These are phyloP conservation scores for Cercophora samala DNA, from an alignment of 495 filamentous ascomycete species.

Conservation along the genomic window DNA sequence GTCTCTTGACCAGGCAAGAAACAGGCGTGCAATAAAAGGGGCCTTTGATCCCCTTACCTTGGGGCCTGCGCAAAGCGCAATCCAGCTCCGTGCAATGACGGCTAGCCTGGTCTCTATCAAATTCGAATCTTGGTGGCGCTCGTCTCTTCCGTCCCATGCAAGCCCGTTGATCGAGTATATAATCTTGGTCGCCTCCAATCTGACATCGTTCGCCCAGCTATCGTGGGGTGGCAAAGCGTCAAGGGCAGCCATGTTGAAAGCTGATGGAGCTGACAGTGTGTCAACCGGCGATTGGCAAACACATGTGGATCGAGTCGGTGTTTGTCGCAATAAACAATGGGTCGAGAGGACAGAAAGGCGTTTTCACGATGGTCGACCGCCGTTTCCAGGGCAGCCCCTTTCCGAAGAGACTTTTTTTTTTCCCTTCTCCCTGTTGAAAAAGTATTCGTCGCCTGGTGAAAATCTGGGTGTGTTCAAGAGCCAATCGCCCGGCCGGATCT, in stretches of 20 bases:
- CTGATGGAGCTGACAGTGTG: conserved; percentile 38
- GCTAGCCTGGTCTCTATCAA: conserved; percentile 23
- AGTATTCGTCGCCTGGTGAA: conserved; percentile 28
- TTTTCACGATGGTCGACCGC: conserved; percentile 15
- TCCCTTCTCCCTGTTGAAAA: conserved; percentile 16
- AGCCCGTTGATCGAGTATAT: conserved; percentile 21
- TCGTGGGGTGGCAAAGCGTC: conserved; percentile 35
- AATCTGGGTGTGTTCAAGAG: conserved; percentile 23
- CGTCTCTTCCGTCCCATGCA: conserved; percentile 24
- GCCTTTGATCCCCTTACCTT: conserved; percentile 26
- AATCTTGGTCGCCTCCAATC: not conserved
- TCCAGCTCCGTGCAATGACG: conserved; percentile 36
- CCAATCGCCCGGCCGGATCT: conserved; percentile 35
- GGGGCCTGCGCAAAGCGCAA: conserved; percentile 21
- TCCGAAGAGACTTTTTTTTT: conserved; percentile 16
- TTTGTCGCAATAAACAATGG: not conserved
- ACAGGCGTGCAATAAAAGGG: not conserved
- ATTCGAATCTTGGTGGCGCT: conserved; percentile 8
- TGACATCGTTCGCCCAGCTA: conserved; percentile 25
- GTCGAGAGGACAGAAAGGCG: not conserved
- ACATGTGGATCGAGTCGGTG: conserved; percentile 36
- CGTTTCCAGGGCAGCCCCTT: conserved; percentile 22
- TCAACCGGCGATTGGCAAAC: conserved; percentile 30
- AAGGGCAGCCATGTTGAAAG: conserved; percentile 45
- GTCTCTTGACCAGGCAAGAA: not conserved